Evolutionary conservation across 768 basidiomycete genomes (phyloP).

Genomic region (Gelatoporia subvermispora): DNA sequence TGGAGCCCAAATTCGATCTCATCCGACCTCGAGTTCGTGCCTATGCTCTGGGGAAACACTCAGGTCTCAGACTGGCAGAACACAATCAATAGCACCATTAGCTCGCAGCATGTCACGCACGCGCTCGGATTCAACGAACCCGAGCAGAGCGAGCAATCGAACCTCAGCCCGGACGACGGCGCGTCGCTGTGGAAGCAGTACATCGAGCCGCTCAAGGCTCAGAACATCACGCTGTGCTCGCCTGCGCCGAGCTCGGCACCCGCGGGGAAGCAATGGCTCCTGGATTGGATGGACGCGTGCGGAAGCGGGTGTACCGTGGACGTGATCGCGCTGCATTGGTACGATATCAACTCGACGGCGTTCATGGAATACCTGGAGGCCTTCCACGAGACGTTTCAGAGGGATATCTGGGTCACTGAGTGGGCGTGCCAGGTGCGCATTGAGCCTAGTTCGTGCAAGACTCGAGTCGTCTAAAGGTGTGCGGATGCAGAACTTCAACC

Average conservation of each 20-base stretch:
- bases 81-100: constrained; percentile 38
- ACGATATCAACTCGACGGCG: constrained; percentile 49
- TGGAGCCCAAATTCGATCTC: constrained; percentile 36
- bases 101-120: constrained; percentile 31
- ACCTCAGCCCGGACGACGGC: constrained; percentile 43
- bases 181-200: constrained; percentile 48
- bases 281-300: constrained; percentile 47
- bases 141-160: constrained; percentile 42
- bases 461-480: too few relatives aligned
- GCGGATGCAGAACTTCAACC: constrained; percentile 37
- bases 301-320: constrained; percentile 48
- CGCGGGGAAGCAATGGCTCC: constrained; percentile 49
- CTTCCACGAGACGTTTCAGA: constrained; percentile 47
- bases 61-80: constrained; percentile 35
- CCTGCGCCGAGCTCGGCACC: constrained; percentile 51
- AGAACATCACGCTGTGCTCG: constrained; percentile 45
- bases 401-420: constrained; percentile 56
- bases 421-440: constrained; percentile 43
- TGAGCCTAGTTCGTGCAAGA: too few relatives aligned
- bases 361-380: constrained; percentile 49
- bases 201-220: constrained; percentile 43
- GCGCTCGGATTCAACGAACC: constrained; percentile 54
- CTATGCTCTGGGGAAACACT: constrained; percentile 49
- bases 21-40: constrained; percentile 47
- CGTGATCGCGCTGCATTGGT: constrained; percentile 55